These are phyloP conservation scores for Coemansia asiatica DNA, from an alignment of 192 early-diverging fungal genomes.

Conservation along the genomic window DNA sequence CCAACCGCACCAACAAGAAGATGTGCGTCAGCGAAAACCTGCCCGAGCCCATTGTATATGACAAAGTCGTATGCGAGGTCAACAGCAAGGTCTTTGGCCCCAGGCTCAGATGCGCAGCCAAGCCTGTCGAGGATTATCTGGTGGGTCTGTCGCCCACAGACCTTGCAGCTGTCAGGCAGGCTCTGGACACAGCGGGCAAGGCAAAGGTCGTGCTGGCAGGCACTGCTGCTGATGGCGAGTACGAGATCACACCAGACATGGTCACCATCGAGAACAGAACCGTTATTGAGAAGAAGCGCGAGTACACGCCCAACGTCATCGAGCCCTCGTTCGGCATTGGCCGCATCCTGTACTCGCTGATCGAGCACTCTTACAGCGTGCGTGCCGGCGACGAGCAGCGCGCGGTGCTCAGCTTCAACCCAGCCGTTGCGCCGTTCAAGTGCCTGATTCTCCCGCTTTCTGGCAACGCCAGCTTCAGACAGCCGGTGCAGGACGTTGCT, in stretches of 20 bases:
- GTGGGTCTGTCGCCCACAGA: slow-evolving; percentile 55
- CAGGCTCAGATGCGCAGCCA: slow-evolving; percentile 87
- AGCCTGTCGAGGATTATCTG: slow-evolving; percentile 81
- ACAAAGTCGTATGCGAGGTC: slow-evolving; percentile 79
- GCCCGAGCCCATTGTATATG: slow-evolving; percentile 74
- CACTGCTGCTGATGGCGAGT: slow-evolving; percentile 30
- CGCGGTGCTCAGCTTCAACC: slow-evolving; percentile 86
- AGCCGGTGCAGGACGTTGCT: slow-evolving; percentile 65
- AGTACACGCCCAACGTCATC: slow-evolving; percentile 97
- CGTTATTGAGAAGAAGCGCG: slow-evolving; percentile 68
- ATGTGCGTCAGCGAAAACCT: slow-evolving; percentile 90
- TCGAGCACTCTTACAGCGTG: slow-evolving; percentile 93
- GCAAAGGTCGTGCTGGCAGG: slow-evolving; percentile 25
- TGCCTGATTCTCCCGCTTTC: slow-evolving; percentile 88
- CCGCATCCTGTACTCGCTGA: slow-evolving; percentile 92
- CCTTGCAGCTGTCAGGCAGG: slow-evolving; percentile 59
- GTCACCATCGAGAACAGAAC: slow-evolving; percentile 48
- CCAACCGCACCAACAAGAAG: slow-evolving; percentile 86
- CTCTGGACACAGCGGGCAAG: slow-evolving; percentile 29
- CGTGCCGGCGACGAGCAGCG: slow-evolving; percentile 90
- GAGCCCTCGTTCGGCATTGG: slow-evolving; percentile 99
- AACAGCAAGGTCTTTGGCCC: slow-evolving; percentile 95
- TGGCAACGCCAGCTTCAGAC: slow-evolving; percentile 73
- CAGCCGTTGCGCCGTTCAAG: slow-evolving; percentile 93
- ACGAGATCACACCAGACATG: slow-evolving; percentile 48